Percentiles rank a stretch among this genome's conserved stretches.
These are phyloP conservation scores for Corylus avellana DNA, from an alignment of 306 rosid genomes.

Conservation along the genomic window DNA sequence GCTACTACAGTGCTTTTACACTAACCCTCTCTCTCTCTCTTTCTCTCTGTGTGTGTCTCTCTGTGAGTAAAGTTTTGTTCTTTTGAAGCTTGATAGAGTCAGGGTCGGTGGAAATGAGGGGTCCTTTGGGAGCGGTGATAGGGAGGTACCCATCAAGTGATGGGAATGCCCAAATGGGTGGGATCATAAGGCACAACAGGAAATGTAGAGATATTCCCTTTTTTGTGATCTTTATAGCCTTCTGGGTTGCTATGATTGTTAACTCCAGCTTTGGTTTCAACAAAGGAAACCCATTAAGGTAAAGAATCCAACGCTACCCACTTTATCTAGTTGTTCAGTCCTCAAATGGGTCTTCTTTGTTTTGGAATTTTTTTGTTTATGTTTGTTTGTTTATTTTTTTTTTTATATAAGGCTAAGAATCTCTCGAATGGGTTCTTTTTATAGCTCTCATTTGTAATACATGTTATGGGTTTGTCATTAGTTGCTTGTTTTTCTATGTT, in stretches of 20 bases:
- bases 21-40: not conserved
- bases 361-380: slow-evolving; percentile 21
- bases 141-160: slow-evolving; percentile 96
- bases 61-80: slow-evolving; percentile 6
- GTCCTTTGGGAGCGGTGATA: slow-evolving; percentile 90
- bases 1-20: not conserved
- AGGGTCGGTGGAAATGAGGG: slow-evolving; percentile 60
- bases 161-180: slow-evolving; percentile 73
- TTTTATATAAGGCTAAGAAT: slow-evolving; percentile 5
- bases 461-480: slow-evolving; percentile 12
- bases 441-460: slow-evolving; percentile 6
- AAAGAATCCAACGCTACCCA: slow-evolving; percentile 21
- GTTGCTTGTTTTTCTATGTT: slow-evolving; percentile 12
- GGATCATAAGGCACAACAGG: slow-evolving; percentile 78
- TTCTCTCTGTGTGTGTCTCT: slow-evolving; percentile 1
- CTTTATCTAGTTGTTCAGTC: slow-evolving; percentile 29
- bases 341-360: slow-evolving; percentile 20
- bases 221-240: slow-evolving; percentile 75
- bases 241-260: slow-evolving; percentile 95
- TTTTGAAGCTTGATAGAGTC: slow-evolving; percentile 28
- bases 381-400: not conserved
- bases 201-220: slow-evolving; percentile 81
- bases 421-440: slow-evolving; percentile 28
- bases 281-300: slow-evolving; percentile 89
- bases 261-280: slow-evolving; percentile 95